phyloP scores from a whole-genome alignment of 1,284 basidiomycete genomes.

The Pascua sp. region DNA sequence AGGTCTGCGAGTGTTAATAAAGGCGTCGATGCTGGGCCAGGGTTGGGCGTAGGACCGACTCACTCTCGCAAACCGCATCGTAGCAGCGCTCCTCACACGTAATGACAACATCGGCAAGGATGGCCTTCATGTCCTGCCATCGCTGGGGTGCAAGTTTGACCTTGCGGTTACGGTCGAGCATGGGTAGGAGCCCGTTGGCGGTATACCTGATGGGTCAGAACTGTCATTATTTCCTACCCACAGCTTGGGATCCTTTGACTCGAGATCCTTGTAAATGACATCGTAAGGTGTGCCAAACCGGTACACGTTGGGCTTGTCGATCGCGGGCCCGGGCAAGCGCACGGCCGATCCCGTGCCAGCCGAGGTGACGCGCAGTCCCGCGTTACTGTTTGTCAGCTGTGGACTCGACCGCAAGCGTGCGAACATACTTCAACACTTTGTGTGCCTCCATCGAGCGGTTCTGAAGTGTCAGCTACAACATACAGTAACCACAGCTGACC shows the following conservation, averaged over 20 bases:
- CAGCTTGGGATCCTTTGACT: slow-evolving; percentile 77
- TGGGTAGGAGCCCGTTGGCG: slow-evolving; percentile 93
- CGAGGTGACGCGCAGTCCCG: slow-evolving; percentile 85
- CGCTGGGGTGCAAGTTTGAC: slow-evolving; percentile 91
- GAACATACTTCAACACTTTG: slow-evolving; percentile 74
- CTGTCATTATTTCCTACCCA: slow-evolving; percentile 51
- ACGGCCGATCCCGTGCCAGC: slow-evolving; percentile 97
- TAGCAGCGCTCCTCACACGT: slow-evolving; percentile 99
- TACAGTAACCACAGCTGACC: slow-evolving; percentile 26
- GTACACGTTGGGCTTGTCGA: slow-evolving; percentile 98
- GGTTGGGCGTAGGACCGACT: slow-evolving; percentile 32
- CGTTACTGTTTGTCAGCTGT: slow-evolving; percentile 54
- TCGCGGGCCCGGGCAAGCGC: slow-evolving; percentile 88
- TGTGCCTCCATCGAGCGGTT: slow-evolving; percentile 99
- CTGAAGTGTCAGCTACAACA: slow-evolving; percentile 52
- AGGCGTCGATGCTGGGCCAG: not conserved
- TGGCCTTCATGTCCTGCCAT: slow-evolving; percentile 82
- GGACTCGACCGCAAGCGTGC: too few species aligned
- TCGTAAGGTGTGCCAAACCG: slow-evolving; percentile 98
- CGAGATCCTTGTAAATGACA: slow-evolving; percentile 89
- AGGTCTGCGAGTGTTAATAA: slow-evolving; percentile 61
- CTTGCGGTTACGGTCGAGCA: slow-evolving; percentile 93
- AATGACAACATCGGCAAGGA: slow-evolving; percentile 89
- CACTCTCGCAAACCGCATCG: slow-evolving; percentile 96
- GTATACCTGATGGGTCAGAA: slow-evolving; percentile 62